Percentiles rank a stretch among this genome's conserved stretches.
Evolutionary conservation across 129 eudicot species (phyloP).

Genomic region (Saussurea involucrata): DNA sequence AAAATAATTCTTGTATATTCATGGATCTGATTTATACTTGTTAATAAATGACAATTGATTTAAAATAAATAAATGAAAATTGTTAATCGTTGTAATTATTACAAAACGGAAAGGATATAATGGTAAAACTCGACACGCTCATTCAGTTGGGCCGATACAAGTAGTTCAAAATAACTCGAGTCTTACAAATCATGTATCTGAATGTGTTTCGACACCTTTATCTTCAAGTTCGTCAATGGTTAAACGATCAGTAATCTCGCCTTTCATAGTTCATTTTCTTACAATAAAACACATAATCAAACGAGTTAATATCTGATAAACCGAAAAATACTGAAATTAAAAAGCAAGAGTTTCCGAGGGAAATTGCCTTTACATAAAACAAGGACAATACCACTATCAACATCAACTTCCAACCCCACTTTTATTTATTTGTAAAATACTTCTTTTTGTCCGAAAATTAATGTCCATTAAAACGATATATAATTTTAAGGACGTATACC

Average conservation of each 20-base stretch:
- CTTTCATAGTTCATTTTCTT: not conserved
- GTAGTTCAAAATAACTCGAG: not conserved
- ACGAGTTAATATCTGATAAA: not conserved
- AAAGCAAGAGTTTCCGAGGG: not conserved
- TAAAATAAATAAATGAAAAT: too few species aligned
- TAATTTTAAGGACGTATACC: too few species aligned
- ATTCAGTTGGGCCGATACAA: not conserved
- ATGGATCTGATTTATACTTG: too few species aligned
- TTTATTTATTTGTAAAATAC: too few species aligned
- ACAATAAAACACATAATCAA: not conserved
- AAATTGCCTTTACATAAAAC: constrained; percentile 3
- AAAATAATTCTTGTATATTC: not conserved
- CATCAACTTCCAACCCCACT: constrained; percentile 7
- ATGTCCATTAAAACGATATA: too few species aligned
- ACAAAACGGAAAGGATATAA: not conserved
- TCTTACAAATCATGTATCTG: not conserved
- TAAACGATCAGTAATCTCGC: not conserved
- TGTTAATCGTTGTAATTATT: too few species aligned
- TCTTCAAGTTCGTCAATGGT: not conserved
- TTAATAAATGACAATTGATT: too few species aligned
- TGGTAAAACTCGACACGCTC: not conserved
- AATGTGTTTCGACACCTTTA: not conserved
- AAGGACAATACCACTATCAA: not conserved
- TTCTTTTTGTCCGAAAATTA: too few species aligned
- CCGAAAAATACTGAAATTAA: not conserved